Percentiles rank a stretch among this genome's conserved stretches.
phyloP scores from a whole-genome alignment of 768 basidiomycete species.

The Dictyophora rubrovolvata region DNA sequence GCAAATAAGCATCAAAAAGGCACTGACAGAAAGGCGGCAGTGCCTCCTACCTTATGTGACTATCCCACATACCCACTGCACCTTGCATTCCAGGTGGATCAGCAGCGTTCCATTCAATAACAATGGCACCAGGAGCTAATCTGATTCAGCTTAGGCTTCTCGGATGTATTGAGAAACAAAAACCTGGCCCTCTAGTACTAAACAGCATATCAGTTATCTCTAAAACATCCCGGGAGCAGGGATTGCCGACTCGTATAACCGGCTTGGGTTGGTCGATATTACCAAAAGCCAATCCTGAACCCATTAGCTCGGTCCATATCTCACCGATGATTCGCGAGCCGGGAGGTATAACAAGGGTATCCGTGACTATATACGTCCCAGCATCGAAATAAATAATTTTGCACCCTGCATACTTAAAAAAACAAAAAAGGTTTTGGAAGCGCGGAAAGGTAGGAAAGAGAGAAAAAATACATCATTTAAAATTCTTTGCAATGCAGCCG shows the following conservation, averaged over 20 bases:
- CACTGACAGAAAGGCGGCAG: neutral
- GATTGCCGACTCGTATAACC: conserved; percentile 42
- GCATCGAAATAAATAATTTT: conserved; percentile 81
- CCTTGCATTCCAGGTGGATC: conserved; percentile 25
- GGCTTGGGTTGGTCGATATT: conserved; percentile 33
- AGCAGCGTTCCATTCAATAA: conserved; percentile 43
- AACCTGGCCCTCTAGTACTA: conserved; percentile 40
- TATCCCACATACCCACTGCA: conserved; percentile 49
- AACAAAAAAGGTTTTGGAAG: conserved; percentile 16
- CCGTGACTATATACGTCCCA: conserved; percentile 44
- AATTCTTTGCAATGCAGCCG: conserved; percentile 49
- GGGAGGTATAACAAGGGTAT: conserved; percentile 47
- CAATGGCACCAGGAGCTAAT: conserved; percentile 42
- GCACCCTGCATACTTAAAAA: conserved; percentile 49
- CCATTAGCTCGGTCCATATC: conserved; percentile 51
- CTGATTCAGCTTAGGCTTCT: neutral
- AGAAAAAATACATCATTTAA: conserved; percentile 39
- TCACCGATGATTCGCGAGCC: conserved; percentile 55
- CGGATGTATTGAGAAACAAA: neutral
- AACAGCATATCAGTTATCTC: conserved; percentile 62
- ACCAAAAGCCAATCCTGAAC: conserved; percentile 37
- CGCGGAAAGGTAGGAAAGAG: neutral
- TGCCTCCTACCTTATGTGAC: conserved; percentile 28
- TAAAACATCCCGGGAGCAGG: conserved; percentile 37
- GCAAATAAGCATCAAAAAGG: neutral